Base-by-base conservation (phyloP, 148 eudicot genomes). In the Beta vulgaris region DNA sequence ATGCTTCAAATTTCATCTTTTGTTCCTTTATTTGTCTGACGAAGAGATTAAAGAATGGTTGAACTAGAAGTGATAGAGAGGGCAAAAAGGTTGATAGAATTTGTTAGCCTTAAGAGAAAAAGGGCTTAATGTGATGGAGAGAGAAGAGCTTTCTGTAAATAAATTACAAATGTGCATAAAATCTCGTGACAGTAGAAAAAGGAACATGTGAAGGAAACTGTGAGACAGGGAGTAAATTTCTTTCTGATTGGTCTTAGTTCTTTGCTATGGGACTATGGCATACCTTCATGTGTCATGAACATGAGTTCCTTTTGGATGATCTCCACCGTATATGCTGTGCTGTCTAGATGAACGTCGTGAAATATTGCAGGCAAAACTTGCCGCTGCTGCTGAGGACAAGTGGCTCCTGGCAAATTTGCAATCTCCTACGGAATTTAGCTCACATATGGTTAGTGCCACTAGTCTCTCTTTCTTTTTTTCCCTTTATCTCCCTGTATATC, bases 341-440 rank as follows among this genome's bases (percentile, higher is more conserved):
- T 44, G 44, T 75, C 68, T 76, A 44, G 25, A 44, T 42, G n/a
- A 43, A 63, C 65, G 34, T 61, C 54, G 25, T 75, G 79, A 37
- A 31, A 73, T 54, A 6, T 31, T 85, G 42, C 82, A 95, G 99
- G 99, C 98, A 70, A 95, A 95, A 83, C 88, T 82, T 82, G 83
- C 88, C 76, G 97, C 99, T 69, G 86, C 84, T 76, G 67, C 78
- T 68, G 90, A 87, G 78, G 82, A 91, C 76, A 91, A 86, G 72
- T 95, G 99, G 99, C 91, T 95, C 18, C 74, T 95, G 73, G 94
- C 88, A 51, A 95, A 95, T 79, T 74, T 95, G 83, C 99, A 95
- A 78, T 95, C 99, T 65, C 88, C 91, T 37, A 89, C 74, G 65
- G 98, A 95, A 84, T 95, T 95, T 76, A 90, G 91, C 87, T 95